Base-by-base conservation (phyloP, 805 yeast species). In the Ogataea thermomethanolica region DNA sequence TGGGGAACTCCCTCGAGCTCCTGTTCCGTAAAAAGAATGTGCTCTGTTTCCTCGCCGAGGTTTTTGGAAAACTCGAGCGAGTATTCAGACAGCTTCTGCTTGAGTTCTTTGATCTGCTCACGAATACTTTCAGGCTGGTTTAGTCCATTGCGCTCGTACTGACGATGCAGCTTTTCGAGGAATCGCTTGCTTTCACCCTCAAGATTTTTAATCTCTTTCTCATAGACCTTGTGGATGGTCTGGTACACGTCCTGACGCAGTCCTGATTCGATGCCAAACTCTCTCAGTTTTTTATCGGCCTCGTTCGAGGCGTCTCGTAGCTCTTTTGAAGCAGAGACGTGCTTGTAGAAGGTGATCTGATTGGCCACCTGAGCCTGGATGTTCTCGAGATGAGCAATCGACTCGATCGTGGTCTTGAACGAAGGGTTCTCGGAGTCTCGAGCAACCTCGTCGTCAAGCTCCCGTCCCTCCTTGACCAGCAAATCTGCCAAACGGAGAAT, bases 1-100 rank as follows among this genome's bases (percentile, higher is more conserved):
- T 72, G 70, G 2, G 95, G 90, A 30, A 87, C 83, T 28, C 95
- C 95, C 8, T 70, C 74, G 30, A 87, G 68, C 56, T 87, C 81
- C 37, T 80, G 81, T 42, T 59, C 62, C 27, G 88, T 72, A 60
- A 85, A 84, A 20, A 70, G 47, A 24, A 82, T 52, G 51, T 55
- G 76, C 25, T 77, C 90, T 12, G 74, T 74, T 54, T 84, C 87
- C 59, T 82, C 91, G 42, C 84, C 87, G 42, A 79, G 65, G 56
- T 83, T 83, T 51, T 79, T 81, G 28, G 76, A 64, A 59, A 75
- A 87, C 49, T 74, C 67, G 26, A 81, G 65, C 3, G 78, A 61
- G 45, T 82, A 64, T 25, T 64, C 68, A n/a, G 84, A 74, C 36
- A 85, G 66, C 53, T 74, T 71, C 53, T 79, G 76, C 50, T 79